phyloP scores from a whole-genome alignment of 2,329 filamentous ascomycete genomes.

The Sporothrix pseudoabietina region DNA sequence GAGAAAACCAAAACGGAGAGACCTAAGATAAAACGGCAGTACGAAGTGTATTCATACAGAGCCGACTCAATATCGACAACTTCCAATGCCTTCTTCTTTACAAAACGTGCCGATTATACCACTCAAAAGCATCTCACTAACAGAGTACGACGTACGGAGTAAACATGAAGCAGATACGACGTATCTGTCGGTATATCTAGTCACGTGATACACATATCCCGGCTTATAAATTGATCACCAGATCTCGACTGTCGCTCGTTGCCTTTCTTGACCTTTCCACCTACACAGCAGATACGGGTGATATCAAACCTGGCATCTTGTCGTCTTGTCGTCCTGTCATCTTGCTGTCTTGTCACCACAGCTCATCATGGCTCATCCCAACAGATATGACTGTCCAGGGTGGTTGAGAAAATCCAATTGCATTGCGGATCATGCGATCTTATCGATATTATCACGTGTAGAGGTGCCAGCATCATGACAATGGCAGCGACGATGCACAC shows the following conservation, averaged over 20 bases:
- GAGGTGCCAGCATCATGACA: too few relatives aligned
- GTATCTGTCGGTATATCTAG: not conserved
- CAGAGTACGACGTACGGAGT: not conserved
- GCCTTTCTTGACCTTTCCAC: not conserved
- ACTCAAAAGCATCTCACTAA: not conserved
- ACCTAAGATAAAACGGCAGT: not conserved
- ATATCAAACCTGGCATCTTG: not conserved
- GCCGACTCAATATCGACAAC: not conserved
- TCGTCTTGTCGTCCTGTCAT: too few relatives aligned
- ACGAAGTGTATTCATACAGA: too few relatives aligned
- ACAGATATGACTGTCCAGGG: not conserved
- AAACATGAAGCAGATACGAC: not conserved
- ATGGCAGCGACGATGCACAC: too few relatives aligned
- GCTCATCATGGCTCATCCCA: not conserved
- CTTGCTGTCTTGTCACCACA: not conserved
- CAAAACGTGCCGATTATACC: not conserved
- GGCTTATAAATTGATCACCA: not conserved
- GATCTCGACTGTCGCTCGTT: not conserved
- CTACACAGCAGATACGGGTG: not conserved
- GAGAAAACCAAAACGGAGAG: not conserved
- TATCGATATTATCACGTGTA: too few relatives aligned
- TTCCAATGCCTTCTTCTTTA: not conserved
- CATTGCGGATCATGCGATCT: too few relatives aligned
- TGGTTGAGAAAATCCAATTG: not conserved
- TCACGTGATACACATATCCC: not conserved